These are phyloP conservation scores for Ceratobasidium papillatum DNA, from an alignment of 1,284 basidiomycete genomes.

Conservation along the genomic window DNA sequence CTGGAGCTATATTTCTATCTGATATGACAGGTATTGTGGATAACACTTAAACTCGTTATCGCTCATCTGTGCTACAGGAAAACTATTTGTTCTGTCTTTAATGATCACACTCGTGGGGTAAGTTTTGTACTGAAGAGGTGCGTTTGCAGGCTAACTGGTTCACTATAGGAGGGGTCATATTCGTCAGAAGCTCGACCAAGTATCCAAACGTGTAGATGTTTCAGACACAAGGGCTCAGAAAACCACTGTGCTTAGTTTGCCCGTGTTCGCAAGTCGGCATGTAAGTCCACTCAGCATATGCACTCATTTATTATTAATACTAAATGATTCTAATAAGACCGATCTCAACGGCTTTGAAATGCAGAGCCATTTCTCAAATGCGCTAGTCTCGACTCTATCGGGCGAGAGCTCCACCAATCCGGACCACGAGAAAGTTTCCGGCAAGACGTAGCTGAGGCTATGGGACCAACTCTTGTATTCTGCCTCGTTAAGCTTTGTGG, in stretches of 20 bases:
- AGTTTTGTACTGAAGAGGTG: background rate
- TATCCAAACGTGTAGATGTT: background rate
- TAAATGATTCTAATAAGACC: too few species aligned
- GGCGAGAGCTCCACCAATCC: too few species aligned
- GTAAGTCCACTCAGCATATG: too few species aligned
- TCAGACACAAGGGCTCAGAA: background rate
- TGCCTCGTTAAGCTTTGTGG: too few species aligned
- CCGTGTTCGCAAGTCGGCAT: background rate
- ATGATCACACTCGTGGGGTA: slow-evolving; percentile 18
- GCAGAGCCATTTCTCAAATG: too few species aligned
- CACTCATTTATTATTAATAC: too few species aligned
- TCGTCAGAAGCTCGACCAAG: background rate
- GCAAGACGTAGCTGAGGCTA: too few species aligned
- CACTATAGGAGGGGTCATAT: background rate
- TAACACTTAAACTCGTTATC: background rate
- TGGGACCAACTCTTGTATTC: too few species aligned
- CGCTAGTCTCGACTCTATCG: too few species aligned
- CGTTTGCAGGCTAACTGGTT: background rate
- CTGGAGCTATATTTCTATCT: background rate
- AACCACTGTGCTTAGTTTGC: background rate
- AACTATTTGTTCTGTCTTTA: slow-evolving; percentile 19
- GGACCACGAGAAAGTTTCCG: too few species aligned
- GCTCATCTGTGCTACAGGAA: background rate
- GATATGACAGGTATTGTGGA: background rate
- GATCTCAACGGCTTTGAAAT: background rate